Conservation (phyloP, 306 rosid genomes). For the Datisca glomerata region DNA sequence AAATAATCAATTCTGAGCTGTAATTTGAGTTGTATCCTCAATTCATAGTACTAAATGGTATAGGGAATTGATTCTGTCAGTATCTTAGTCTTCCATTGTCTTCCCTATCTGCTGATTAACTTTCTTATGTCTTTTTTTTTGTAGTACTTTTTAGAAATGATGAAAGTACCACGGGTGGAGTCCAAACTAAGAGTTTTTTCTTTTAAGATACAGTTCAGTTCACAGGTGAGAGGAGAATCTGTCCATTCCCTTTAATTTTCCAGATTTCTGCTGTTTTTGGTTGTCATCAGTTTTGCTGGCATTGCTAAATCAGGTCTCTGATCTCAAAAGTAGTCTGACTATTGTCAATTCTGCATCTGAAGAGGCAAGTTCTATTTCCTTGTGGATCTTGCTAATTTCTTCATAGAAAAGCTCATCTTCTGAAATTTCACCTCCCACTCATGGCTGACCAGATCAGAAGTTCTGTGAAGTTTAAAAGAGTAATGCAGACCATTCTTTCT, state of each 20-base stretch:
- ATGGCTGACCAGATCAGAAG: conserved; percentile 64
- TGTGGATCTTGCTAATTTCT: conserved; percentile 8
- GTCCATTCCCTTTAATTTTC: conserved; percentile 13
- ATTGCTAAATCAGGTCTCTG: conserved; percentile 49
- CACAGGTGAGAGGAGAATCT: conserved; percentile 52
- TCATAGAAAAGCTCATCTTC: not conserved
- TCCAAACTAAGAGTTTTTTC: conserved; percentile 85
- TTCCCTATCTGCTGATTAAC: conserved; percentile 11
- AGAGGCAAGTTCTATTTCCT: conserved; percentile 39
- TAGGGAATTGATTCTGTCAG: too few species aligned
- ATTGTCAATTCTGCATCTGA: conserved; percentile 68
- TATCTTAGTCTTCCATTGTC: not conserved
- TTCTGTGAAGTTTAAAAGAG: conserved; percentile 91
- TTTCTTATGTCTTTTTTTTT: conserved; percentile 5
- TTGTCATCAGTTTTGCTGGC: conserved; percentile 15
- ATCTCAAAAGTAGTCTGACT: conserved; percentile 68
- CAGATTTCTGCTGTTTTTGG: conserved; percentile 9
- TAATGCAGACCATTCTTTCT: conserved; percentile 98
- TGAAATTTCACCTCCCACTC: conserved; percentile 13
- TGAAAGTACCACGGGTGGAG: conserved; percentile 93
- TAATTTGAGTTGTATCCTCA: not conserved
- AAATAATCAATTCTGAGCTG: not conserved
- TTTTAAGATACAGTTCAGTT: conserved; percentile 68
- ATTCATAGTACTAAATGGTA: not conserved
- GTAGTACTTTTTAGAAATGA: conserved; percentile 74